phyloP scores from a whole-genome alignment of 75 land plant genomes.

The Isoetes taiwanensis region DNA sequence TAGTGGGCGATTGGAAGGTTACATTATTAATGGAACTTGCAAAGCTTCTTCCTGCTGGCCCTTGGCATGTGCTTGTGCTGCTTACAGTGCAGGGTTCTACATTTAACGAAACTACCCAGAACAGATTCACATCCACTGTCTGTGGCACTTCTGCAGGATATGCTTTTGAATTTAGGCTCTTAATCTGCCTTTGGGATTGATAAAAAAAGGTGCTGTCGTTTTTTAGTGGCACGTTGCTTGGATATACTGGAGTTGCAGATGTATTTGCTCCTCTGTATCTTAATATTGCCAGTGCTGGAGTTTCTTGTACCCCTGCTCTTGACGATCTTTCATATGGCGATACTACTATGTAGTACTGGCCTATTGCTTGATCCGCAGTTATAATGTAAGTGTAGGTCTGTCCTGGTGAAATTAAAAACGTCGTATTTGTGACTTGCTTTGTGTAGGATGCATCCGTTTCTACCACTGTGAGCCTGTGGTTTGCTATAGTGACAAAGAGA shows the following conservation, averaged over 20 bases:
- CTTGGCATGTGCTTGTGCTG: conserved; percentile 10
- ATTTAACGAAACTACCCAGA: conserved; percentile 28
- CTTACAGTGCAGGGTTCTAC: conserved; percentile 13
- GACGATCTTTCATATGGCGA: conserved; percentile 19
- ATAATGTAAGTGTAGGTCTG: conserved; percentile 45
- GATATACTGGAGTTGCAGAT: no score
- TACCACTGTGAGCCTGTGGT: conserved; percentile 24
- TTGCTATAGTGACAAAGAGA: conserved; percentile 35
- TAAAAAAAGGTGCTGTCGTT: conserved; percentile 24
- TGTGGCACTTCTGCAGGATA: conserved; percentile 15
- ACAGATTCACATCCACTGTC: conserved; percentile 14
- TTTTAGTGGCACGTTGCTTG: no score
- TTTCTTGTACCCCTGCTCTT: no score
- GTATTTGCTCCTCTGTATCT: no score
- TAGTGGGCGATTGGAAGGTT: conserved; percentile 39
- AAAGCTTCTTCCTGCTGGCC: no score
- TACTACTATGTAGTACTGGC: conserved; percentile 38
- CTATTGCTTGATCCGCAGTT: conserved; percentile 22
- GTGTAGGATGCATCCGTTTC: conserved; percentile 40
- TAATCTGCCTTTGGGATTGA: conserved; percentile 13
- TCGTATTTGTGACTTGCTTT: conserved; percentile 32
- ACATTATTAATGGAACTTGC: conserved; percentile 58
- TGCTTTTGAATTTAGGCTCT: conserved; percentile 10
- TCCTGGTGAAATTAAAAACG: conserved; percentile 41
- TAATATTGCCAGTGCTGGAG: no score